Evolutionary conservation across 768 basidiomycete genomes (phyloP).

Genomic region (Chlorophyllum brunneum): DNA sequence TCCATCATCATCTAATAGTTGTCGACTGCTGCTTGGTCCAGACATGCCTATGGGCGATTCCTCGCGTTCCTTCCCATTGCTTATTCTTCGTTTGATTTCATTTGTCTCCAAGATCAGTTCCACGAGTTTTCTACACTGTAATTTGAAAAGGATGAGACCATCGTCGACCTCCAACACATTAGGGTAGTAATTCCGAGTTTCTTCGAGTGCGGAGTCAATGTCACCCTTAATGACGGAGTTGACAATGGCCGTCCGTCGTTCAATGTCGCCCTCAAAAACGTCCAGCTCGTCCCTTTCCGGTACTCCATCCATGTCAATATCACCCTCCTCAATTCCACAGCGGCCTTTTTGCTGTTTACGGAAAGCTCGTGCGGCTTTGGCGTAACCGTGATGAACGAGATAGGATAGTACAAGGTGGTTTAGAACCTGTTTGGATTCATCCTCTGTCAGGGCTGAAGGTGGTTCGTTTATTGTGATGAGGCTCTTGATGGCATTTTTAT

Average conservation of each 20-base stretch:
- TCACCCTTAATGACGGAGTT: constrained; percentile 66
- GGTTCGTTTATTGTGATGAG: constrained; percentile 13
- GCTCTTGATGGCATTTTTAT: constrained; percentile 17
- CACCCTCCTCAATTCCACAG: constrained; percentile 25
- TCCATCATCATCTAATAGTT: constrained; percentile 36
- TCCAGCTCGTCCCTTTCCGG: constrained; percentile 17
- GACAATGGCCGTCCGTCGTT: constrained; percentile 67
- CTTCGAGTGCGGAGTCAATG: constrained; percentile 61
- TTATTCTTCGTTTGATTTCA: constrained; percentile 63
- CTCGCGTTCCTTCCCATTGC: constrained; percentile 28
- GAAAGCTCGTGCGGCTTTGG: constrained; percentile 65
- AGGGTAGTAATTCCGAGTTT: constrained; percentile 55
- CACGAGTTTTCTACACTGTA: constrained; percentile 82
- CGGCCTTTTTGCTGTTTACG: constrained; percentile 37
- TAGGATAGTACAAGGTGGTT: constrained; percentile 77
- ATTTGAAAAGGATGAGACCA: constrained; percentile 73
- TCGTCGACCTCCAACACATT: constrained; percentile 62
- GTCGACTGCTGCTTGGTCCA: constrained; percentile 13
- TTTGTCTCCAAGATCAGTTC: constrained; percentile 74
- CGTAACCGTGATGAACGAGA: constrained; percentile 82
- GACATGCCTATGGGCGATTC: constrained; percentile 22
- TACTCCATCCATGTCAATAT: constrained; percentile 43
- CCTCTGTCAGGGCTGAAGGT: constrained; percentile 26
- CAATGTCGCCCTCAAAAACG: constrained; percentile 48
- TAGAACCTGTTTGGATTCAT: constrained; percentile 53